These are phyloP conservation scores for Aegle marmelos DNA, from an alignment of 345 rosid genomes.

Conservation along the genomic window DNA sequence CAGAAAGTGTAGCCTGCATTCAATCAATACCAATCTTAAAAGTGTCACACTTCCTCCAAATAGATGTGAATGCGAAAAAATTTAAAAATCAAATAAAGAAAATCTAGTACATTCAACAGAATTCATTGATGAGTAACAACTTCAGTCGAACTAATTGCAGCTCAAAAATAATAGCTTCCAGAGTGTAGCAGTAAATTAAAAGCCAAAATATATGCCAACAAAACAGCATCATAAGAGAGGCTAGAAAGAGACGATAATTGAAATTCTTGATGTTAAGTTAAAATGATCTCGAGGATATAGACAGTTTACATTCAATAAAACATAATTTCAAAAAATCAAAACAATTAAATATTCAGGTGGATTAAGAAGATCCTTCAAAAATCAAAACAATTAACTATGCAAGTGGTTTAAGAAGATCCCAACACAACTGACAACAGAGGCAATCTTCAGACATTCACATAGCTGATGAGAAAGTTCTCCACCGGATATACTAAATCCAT, in stretches of 20 bases:
- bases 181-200: neutral
- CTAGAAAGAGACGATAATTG: neutral
- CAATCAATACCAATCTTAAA: constrained; percentile 10
- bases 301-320: neutral
- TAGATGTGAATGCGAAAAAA: neutral
- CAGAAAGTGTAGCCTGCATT: constrained; percentile 64
- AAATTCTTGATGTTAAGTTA: neutral
- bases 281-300: neutral
- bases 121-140: neutral
- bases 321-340: too few relatives aligned
- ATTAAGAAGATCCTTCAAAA: neutral
- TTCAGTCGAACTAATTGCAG: neutral
- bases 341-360: neutral
- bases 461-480: neutral
- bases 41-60: neutral
- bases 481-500: neutral
- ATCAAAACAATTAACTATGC: neutral
- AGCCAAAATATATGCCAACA: neutral
- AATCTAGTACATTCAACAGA: neutral
- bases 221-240: neutral
- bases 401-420: neutral
- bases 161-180: neutral
- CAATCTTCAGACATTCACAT: neutral
- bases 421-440: neutral
- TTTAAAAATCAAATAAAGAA: neutral